Percentiles rank a stretch among this genome's conserved stretches.
These are phyloP conservation scores for Gossypium schwendimanii DNA, from an alignment of 441 rosid species.

Conservation along the genomic window DNA sequence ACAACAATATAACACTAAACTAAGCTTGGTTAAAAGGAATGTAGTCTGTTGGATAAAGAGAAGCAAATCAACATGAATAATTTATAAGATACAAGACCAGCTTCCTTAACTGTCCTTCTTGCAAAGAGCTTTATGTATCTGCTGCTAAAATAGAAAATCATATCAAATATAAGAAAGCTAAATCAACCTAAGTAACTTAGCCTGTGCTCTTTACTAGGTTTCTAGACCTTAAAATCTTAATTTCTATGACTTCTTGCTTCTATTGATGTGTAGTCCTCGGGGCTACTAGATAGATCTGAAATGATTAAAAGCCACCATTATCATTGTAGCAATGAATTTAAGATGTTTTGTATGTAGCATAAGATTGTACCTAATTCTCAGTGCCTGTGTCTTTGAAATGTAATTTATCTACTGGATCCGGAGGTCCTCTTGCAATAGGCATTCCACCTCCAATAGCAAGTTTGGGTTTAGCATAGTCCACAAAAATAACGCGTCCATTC, in stretches of 20 bases:
- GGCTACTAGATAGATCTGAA: constrained; percentile 1
- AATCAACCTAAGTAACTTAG: background rate
- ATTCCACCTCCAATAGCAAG: constrained; percentile 25
- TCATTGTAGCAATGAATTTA: background rate
- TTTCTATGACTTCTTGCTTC: constrained; percentile 3
- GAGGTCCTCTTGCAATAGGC: constrained; percentile 87
- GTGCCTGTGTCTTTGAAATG: background rate
- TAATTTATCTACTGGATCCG: constrained; percentile 22
- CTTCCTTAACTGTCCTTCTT: background rate
- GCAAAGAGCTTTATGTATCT: background rate
- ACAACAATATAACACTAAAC: background rate
- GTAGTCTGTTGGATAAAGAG: background rate
- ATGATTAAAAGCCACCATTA: background rate
- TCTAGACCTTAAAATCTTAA: background rate
- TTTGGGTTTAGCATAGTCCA: constrained; percentile 64
- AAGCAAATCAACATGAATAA: background rate
- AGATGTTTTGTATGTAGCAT: background rate
- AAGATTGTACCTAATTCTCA: background rate
- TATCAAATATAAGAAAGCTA: background rate
- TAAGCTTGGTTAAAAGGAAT: background rate
- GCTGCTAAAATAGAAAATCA: background rate
- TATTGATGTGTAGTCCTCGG: background rate
- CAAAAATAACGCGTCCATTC: constrained; percentile 62
- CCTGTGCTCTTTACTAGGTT: background rate
- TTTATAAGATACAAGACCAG: background rate